Evolutionary conservation across 2,329 filamentous ascomycete genomes (phyloP).

Genomic region (Sarocladiaceae sp.): DNA sequence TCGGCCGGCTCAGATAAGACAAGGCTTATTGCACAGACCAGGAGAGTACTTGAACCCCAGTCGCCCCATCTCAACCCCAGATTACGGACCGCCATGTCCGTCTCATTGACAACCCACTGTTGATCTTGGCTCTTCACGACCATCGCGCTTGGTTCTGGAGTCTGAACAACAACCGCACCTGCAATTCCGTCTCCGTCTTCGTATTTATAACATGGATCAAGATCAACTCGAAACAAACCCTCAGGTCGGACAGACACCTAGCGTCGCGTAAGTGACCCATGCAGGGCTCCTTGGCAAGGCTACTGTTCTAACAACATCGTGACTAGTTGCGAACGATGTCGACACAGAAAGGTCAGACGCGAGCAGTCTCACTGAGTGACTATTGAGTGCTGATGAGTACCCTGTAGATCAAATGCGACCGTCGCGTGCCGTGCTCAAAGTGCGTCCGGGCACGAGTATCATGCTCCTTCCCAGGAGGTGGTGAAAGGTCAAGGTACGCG

Average conservation of each 20-base stretch:
- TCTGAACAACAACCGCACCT: background rate
- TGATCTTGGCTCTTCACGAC: no score
- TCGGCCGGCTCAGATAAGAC: background rate
- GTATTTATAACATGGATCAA: background rate
- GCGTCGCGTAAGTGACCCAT: background rate
- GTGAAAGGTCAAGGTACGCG: conserved; percentile 37
- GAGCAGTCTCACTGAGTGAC: background rate
- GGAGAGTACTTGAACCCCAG: no score
- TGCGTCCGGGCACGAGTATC: conserved; percentile 38
- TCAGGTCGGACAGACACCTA: background rate
- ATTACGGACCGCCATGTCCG: background rate
- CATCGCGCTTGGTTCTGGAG: background rate
- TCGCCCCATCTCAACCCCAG: no score
- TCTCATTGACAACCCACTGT: background rate
- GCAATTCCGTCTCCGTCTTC: background rate
- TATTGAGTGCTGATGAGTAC: conserved; percentile 19
- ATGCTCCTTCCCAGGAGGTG: conserved; percentile 34
- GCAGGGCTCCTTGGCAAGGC: no score
- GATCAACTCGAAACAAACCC: background rate
- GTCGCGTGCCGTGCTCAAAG: conserved; percentile 44
- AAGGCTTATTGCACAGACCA: background rate
- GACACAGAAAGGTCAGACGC: conserved; percentile 34
- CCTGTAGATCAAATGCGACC: conserved; percentile 47
- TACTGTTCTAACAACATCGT: no score
- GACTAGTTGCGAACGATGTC: conserved; percentile 38